A percentile compares a stretch with the other conserved stretches of the same genome.
Evolutionary conservation across 1,284 basidiomycete species (phyloP).

Genomic region (Erythrobasidium hasegawianum): DNA sequence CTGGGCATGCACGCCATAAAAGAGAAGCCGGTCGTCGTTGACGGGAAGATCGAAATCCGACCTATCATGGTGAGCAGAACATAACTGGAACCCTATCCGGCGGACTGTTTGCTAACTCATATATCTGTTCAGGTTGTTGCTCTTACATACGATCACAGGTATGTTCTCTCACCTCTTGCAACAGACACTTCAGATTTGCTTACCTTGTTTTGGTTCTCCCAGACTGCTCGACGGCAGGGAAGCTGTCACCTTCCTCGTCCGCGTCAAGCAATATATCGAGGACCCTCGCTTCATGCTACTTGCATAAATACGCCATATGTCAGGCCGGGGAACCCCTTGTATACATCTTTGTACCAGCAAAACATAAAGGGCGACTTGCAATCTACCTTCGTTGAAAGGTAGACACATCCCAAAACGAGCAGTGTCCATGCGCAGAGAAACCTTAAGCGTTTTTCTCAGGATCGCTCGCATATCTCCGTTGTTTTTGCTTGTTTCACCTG

Average conservation of each 20-base stretch:
- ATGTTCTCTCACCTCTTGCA: conserved; percentile 6
- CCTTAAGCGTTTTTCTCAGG: no score
- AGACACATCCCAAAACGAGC: no score
- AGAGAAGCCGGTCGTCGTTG: conserved; percentile 85
- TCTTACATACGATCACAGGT: conserved; percentile 41
- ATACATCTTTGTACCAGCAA: no score
- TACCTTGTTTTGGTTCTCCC: conserved; percentile 35
- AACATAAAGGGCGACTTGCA: no score
- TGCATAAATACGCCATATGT: neutral
- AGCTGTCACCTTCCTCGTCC: conserved; percentile 92
- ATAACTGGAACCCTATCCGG: no score
- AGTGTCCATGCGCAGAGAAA: no score
- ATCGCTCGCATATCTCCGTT: no score
- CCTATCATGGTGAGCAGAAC: conserved; percentile 72
- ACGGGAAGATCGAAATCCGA: conserved; percentile 90
- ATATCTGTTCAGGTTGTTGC: conserved; percentile 53
- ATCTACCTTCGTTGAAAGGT: no score
- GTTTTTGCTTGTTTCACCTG: no score
- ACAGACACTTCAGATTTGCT: neutral
- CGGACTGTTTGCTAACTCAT: no score
- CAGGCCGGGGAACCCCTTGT: no score
- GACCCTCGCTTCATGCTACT: conserved; percentile 60
- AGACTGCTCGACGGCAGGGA: conserved; percentile 85
- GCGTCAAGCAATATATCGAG: conserved; percentile 66
- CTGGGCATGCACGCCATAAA: conserved; percentile 96